Evolutionary conservation across 2,329 filamentous ascomycete genomes (phyloP).

Genomic region (Lachnellula hyalina): DNA sequence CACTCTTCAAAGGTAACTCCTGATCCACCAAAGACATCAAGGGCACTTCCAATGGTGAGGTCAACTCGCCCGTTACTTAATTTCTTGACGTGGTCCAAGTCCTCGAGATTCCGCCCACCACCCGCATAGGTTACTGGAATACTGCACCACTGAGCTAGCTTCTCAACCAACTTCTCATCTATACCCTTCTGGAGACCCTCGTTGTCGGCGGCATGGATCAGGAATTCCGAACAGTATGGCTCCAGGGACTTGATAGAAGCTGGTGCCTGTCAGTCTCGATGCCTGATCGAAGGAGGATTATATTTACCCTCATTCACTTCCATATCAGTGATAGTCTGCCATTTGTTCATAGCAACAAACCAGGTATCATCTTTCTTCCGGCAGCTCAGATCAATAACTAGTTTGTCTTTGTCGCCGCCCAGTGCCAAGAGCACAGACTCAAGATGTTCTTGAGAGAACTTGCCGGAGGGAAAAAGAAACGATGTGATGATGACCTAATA

Average conservation of each 20-base stretch:
- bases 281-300: background rate
- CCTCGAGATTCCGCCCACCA: constrained; percentile 76
- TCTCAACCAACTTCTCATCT: constrained; percentile 75
- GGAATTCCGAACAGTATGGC: constrained; percentile 91
- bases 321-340: constrained; percentile 97
- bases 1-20: constrained; percentile 87
- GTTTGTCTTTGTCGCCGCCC: constrained; percentile 67
- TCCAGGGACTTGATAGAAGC: constrained; percentile 77
- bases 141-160: constrained; percentile 76
- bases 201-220: constrained; percentile 95
- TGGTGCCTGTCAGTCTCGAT: constrained; percentile 34
- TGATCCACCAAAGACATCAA: constrained; percentile 90
- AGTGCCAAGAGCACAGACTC: constrained; percentile 69
- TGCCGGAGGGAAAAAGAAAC: constrained; percentile 80
- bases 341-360: constrained; percentile 99
- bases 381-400: constrained; percentile 95
- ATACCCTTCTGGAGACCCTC: constrained; percentile 90
- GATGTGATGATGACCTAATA: constrained; percentile 92
- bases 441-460: constrained; percentile 73
- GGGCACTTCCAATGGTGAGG: constrained; percentile 89
- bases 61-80: constrained; percentile 80
- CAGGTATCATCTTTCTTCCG: constrained; percentile 67
- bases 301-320: constrained; percentile 74
- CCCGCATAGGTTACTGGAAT: constrained; percentile 97
- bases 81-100: constrained; percentile 74